Evolutionary conservation across 495 filamentous ascomycete genomes (phyloP), one percentile per base, ranked within the genome.

Genomic region (Penicillium diatomitis): DNA sequence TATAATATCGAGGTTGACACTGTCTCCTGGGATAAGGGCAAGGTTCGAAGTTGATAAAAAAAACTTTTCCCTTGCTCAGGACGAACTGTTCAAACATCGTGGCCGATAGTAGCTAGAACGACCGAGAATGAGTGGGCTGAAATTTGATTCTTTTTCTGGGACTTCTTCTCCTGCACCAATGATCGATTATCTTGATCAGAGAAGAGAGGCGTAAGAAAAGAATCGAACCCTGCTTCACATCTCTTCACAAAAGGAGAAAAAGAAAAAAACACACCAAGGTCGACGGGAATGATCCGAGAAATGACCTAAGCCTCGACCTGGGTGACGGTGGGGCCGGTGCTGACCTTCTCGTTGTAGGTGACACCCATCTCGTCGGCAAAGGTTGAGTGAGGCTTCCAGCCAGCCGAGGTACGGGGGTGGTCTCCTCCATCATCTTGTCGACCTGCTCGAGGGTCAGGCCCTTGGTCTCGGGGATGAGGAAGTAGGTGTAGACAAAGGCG

Each of bases 381-480:
- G 48, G 87, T 92, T 49, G 71, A 71, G 59, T 80, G 79, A 9
- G 86, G 86, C 64, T 76, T 77, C 88, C 88, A 92, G 58, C 73
- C 76, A 64, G 76, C 66, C n/a, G 85, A 89, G 27, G 81, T 86
- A 10, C 85, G 76, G 8, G 88, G 7, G 77, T 87, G 29, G 78
- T 81, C 77, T 92, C 87, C 70, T 89, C 87, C 74, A 94, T 78
- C 88, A 91, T 90, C 69, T 81, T 79, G 71, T 92, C 88, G 58
- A 94, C 85, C 64, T 94, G 87, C 72, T 94, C 88, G 41, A 92
- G 85, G 11, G 85, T 83, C 12, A 94, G 75, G 51, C 87, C 87
- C 80, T 90, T 91, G 64, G 87, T 90, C 76, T 90, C 87, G 44
- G 84, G 84, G 39, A 92, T 76, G 38, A 90, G 74, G 78, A 87